Conservation (phyloP, 768 basidiomycete species). For the Cubamyces lactineus region DNA sequence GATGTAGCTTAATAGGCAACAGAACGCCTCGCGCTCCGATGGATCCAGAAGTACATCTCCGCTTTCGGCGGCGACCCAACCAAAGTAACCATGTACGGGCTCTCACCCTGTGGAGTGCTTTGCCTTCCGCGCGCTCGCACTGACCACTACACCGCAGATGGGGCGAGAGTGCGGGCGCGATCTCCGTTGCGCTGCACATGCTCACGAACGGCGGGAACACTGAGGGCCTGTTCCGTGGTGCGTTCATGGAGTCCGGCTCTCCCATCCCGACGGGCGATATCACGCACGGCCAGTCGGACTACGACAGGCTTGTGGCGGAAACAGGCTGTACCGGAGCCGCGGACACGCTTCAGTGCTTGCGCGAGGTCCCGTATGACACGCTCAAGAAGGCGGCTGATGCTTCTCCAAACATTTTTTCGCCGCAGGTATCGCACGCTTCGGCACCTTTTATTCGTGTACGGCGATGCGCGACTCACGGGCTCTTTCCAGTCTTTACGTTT, state of each 20-base stretch:
- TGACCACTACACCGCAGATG: slow-evolving; percentile 20
- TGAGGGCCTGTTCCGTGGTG: slow-evolving; percentile 32
- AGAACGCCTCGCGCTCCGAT: slow-evolving; percentile 47
- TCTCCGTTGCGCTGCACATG: slow-evolving; percentile 36
- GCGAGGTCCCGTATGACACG: slow-evolving; percentile 37
- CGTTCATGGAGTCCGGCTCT: slow-evolving; percentile 43
- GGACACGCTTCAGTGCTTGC: slow-evolving; percentile 48
- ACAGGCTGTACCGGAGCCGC: slow-evolving; percentile 40
- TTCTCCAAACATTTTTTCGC: slow-evolving; percentile 38
- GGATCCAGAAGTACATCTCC: slow-evolving; percentile 47
- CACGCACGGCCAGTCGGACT: slow-evolving; percentile 38
- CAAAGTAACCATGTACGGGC: slow-evolving; percentile 46
- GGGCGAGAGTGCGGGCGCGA: slow-evolving; percentile 46
- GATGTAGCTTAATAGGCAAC: background rate
- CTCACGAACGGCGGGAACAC: slow-evolving; percentile 30
- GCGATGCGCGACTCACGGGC: slow-evolving; percentile 29
- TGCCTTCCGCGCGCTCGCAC: background rate
- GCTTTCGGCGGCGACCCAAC: slow-evolving; percentile 48
- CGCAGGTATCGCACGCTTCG: slow-evolving; percentile 34
- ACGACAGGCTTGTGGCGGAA: slow-evolving; percentile 43
- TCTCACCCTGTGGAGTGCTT: slow-evolving; percentile 4
- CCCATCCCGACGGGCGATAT: slow-evolving; percentile 25
- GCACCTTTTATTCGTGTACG: background rate
- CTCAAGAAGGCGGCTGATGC: slow-evolving; percentile 40
- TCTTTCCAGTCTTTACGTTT: slow-evolving; percentile 44